These are phyloP conservation scores for Austroboletus niveus DNA, from an alignment of 1,284 basidiomycete genomes.

Conservation along the genomic window DNA sequence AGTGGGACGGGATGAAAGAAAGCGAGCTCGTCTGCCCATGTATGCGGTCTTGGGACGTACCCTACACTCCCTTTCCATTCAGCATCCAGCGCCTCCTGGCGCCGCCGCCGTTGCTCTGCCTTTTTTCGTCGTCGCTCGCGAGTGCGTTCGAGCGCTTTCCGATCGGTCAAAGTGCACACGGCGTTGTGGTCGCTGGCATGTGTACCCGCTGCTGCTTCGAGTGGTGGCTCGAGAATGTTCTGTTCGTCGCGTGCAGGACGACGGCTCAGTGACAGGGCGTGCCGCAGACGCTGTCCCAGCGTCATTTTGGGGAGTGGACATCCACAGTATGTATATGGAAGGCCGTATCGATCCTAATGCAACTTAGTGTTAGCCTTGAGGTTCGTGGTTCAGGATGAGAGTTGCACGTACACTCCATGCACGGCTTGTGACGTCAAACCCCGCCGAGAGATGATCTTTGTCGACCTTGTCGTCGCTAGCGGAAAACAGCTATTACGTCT, in stretches of 20 bases:
- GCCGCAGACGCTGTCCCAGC: conserved; percentile 35
- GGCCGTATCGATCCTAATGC: conserved; percentile 36
- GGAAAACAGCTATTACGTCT: too few species aligned
- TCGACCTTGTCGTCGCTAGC: conserved; percentile 48
- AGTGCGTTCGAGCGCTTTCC: conserved; percentile 10
- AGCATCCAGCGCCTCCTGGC: conserved; percentile 5
- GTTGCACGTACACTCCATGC: conserved; percentile 38
- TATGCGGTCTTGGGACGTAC: not conserved
- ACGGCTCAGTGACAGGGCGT: conserved; percentile 3
- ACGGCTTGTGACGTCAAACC: conserved; percentile 45
- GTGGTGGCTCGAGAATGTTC: conserved; percentile 16
- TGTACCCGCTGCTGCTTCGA: conserved; percentile 35
- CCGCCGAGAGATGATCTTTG: conserved; percentile 38
- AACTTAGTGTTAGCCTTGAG: not conserved
- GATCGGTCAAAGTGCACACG: conserved; percentile 33
- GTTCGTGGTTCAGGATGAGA: not conserved
- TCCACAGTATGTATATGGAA: conserved; percentile 48
- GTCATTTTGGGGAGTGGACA: conserved; percentile 45
- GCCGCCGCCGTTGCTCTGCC: conserved; percentile 14
- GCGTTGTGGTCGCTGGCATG: conserved; percentile 50
- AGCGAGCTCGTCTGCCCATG: conserved; percentile 18
- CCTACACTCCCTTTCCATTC: not conserved
- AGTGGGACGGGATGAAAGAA: conserved; percentile 40
- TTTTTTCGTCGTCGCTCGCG: conserved; percentile 24
- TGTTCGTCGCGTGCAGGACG: conserved; percentile 16